Base-by-base conservation (phyloP, 1,139 yeast species). In the Pichia sp. region DNA sequence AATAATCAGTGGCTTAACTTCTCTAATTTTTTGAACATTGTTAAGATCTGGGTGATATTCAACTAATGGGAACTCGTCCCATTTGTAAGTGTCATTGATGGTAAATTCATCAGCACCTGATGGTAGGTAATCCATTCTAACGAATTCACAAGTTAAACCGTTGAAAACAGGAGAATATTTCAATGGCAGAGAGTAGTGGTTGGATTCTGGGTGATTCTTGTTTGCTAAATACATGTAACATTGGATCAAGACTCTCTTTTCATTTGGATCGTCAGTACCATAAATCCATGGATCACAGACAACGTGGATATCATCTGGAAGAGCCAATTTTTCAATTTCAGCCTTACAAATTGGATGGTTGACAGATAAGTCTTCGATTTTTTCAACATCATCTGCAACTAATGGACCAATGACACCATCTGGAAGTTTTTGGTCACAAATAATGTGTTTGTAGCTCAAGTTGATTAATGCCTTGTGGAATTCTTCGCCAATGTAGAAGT, bases 281-380 rank as follows among this genome's bases (percentile, higher is more conserved):
- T 85, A 85, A 72, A 85, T 85, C 95, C 95, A 86, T 44, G 94
- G 90, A 61, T 86, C 87, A 59, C 73, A 75, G 59, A 82, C 77
- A 43, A 85, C 79, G 32, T 55, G 54, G 42, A 74, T 60, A 57
- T 73, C 71, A 40, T 66, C 62, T 58, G 81, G 87, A 58, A 75
- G 73, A 58, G 70, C 75, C 71, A 75, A 75, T 65, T 77, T 83
- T 56, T 68, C 83, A 56, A 80, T 68, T 62, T 81, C 86, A 29
- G 79, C 84, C 48, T 61, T 53, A 48, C 84, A 79, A 5, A 56
- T 52, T 27, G 94, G 92, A 58, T 82, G 83, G 34, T 64, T 57
- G 55, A 65, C 58, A 55, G 81, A 70, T 47, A 66, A 54, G 4
- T 64, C 65, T 64, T 81, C 88, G 61, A 81, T 68, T 36, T 65